phyloP scores from a whole-genome alignment of 192 early-diverging fungal genomes.

The Dimargaris xerosporica region DNA sequence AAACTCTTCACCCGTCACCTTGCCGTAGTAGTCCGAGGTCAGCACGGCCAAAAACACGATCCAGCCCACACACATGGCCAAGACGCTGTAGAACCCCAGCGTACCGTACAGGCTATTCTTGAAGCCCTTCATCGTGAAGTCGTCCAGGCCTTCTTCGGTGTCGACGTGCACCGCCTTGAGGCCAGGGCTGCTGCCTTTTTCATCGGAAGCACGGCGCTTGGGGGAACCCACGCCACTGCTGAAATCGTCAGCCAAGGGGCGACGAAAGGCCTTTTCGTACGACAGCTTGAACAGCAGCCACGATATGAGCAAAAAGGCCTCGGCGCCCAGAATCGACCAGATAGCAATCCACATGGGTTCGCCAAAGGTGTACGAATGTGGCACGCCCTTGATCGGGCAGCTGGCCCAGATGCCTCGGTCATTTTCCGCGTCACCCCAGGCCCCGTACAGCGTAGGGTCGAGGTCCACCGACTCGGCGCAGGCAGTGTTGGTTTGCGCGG shows the following conservation, averaged over 20 bases:
- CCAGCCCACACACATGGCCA: constrained; percentile 21
- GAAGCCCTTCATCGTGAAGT: constrained; percentile 20
- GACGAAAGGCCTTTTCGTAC: constrained; percentile 16
- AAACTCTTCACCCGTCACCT: constrained; percentile 15
- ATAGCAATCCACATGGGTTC: constrained; percentile 26
- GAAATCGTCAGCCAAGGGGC: background rate
- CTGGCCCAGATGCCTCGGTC: constrained; percentile 24
- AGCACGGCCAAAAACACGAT: constrained; percentile 29
- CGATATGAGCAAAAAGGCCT: constrained; percentile 17
- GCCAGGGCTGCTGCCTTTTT: constrained; percentile 11
- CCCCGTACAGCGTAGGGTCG: constrained; percentile 14
- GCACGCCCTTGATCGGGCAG: constrained; percentile 16
- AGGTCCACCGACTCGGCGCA: constrained; percentile 19
- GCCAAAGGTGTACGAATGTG: constrained; percentile 19
- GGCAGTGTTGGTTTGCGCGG: constrained; percentile 19
- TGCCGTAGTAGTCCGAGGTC: constrained; percentile 38
- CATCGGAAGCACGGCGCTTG: constrained; percentile 1
- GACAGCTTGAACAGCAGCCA: constrained; percentile 28
- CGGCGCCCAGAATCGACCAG: constrained; percentile 19
- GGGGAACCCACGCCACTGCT: background rate
- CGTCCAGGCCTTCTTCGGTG: background rate
- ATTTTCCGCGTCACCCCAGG: constrained; percentile 13
- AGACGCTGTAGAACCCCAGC: constrained; percentile 20
- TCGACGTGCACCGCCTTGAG: constrained; percentile 15
- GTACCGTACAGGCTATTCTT: constrained; percentile 26